Evolutionary conservation across 176 grass and related monocot species (phyloP), one percentile per base, ranked within the genome.

Genomic region (Tuctoria greenei): DNA sequence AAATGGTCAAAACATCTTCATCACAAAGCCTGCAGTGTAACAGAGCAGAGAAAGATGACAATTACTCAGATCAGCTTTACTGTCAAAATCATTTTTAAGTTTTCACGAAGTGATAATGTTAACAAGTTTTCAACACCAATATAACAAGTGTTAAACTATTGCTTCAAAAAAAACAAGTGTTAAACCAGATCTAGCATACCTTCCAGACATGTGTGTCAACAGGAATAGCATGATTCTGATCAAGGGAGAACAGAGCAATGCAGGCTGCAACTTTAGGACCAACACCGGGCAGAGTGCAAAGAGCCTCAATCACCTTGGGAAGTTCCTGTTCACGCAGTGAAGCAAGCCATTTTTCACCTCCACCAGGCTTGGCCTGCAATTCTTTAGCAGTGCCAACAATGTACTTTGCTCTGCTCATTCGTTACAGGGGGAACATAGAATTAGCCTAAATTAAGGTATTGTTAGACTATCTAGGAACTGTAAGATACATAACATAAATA

Each of bases 181-280:
- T 31, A 43, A 86, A 45, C 18, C 9, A 71, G 58, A 83, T 28
- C 73, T 73, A 65, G 11, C 23, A 73, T 66, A 98, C 91, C 91
- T 92, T 88, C 91, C 91, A 94, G 66, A 94, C 95, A 86, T 98
- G 95, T 60, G 89, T 98, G 41, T 98, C 95, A 4, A 98, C 87
- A 81, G 91, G 95, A 84, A 98, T 83, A 58, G 89, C 89, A 75
- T 98, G 95, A 57, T 98, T 90, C 78, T 98, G 84, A 73, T 98
- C 89, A 35, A 98, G 91, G 38, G 95, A 98, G 84, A 98, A 98
- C 20, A 98, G 83, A 67, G 89, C 89, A 80, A 98, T 90, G 74
- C 89, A 98, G 52, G 95, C 86, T 66, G 95, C 95, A 58, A 98
- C 91, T 85, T 94, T 94, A 35, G 95, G 91, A 37, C 95, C 91